Evolutionary conservation across 148 eudicot genomes (phyloP).

Genomic region (Cornus florida): DNA sequence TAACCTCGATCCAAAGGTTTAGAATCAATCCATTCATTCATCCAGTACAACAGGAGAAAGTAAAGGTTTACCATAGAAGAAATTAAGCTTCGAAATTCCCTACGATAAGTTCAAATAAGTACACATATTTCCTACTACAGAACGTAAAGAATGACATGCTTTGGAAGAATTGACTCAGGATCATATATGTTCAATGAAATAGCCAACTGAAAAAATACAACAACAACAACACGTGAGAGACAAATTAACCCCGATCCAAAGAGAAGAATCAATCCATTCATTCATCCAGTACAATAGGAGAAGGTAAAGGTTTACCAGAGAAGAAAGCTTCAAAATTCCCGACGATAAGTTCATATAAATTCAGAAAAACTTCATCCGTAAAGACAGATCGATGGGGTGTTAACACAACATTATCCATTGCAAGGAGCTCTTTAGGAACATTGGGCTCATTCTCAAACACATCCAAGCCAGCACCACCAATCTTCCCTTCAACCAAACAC

Average conservation of each 20-base stretch:
- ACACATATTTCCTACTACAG: too few species aligned
- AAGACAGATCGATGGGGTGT: conserved; percentile 52
- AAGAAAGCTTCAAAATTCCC: conserved; percentile 71
- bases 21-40: conserved; percentile 14
- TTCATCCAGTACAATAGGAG: conserved; percentile 25
- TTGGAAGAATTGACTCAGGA: too few species aligned
- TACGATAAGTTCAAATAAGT: conserved; percentile 33
- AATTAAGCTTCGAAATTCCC: conserved; percentile 70
- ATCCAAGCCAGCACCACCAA: conserved; percentile 81
- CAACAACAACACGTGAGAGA: neutral
- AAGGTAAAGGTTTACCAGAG: conserved; percentile 43
- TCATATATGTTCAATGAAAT: too few species aligned
- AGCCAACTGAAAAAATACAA: too few species aligned
- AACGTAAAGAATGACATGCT: too few species aligned
- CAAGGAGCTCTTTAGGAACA: conserved; percentile 51
- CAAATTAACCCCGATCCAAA: conserved; percentile 5
- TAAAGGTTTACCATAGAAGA: conserved; percentile 55
- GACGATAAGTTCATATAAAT: conserved; percentile 34
- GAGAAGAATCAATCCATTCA: conserved; percentile 11
- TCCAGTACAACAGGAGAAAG: conserved; percentile 32
- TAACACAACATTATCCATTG: conserved; percentile 65
- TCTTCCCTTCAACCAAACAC: conserved; percentile 48
- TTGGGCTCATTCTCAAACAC: conserved; percentile 74
- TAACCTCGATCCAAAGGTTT: conserved; percentile 6
- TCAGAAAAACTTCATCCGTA: conserved; percentile 49